phyloP scores from a whole-genome alignment of 495 filamentous ascomycete genomes.

The Tuber aestivum region DNA sequence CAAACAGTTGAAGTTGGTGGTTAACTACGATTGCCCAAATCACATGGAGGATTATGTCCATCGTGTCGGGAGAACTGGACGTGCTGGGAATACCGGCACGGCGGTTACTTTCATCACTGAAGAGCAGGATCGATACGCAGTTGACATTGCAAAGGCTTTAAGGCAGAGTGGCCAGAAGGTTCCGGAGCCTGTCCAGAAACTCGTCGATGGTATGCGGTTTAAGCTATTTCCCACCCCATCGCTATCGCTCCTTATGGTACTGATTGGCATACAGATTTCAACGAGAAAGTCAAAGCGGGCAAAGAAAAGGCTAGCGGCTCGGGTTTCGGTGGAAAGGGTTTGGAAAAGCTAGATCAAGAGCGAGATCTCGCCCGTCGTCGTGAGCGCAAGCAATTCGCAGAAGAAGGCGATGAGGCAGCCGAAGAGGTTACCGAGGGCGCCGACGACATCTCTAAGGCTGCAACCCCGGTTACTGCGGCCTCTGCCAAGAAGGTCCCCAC shows the following conservation, averaged over 20 bases:
- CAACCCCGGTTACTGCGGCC: conserved; percentile 50
- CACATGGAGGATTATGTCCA: conserved; percentile 98
- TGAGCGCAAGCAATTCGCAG: conserved; percentile 82
- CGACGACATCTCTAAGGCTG: conserved; percentile 54
- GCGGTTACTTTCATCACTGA: conserved; percentile 91
- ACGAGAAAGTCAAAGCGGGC: conserved; percentile 84
- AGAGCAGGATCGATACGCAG: conserved; percentile 82
- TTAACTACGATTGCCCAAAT: conserved; percentile 95
- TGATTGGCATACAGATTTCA: conserved; percentile 48
- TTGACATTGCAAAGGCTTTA: conserved; percentile 89
- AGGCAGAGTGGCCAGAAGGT: conserved; percentile 79
- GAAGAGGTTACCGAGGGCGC: conserved; percentile 58
- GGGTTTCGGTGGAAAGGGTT: conserved; percentile 91
- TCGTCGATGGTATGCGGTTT: conserved; percentile 49
- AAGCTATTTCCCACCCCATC: not conserved
- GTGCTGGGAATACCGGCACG: conserved; percentile 89
- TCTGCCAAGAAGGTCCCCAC: conserved; percentile 16
- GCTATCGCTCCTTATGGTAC: not conserved
- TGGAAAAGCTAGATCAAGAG: conserved; percentile 84
- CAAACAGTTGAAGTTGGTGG: conserved; percentile 89
- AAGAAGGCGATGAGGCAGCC: conserved; percentile 81
- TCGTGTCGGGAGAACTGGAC: conserved; percentile 85
- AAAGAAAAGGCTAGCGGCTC: conserved; percentile 75
- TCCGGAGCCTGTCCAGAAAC: conserved; percentile 62
- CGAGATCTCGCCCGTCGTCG: conserved; percentile 76